Conservation (phyloP, 2,329 filamentous ascomycete species). For the Claviceps spartinae region DNA sequence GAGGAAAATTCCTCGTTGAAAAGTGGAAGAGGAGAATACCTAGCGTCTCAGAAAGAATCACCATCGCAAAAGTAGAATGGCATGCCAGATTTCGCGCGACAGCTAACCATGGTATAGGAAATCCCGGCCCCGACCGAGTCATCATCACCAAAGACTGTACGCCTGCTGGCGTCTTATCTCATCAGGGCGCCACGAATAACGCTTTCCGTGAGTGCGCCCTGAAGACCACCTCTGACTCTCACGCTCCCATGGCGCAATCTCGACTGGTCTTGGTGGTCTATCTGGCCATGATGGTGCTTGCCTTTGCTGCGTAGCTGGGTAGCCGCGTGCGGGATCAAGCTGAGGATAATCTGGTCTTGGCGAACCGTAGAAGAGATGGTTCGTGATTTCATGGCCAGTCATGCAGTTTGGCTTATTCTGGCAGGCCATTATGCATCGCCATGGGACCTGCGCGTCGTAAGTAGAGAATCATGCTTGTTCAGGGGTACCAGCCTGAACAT, state of each 20-base stretch:
- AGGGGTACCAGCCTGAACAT: too few species aligned
- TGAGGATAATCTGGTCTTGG: background rate
- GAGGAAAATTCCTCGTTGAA: too few species aligned
- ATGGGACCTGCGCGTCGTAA: too few species aligned
- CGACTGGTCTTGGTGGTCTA: background rate
- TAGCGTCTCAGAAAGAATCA: background rate
- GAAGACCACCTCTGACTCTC: background rate
- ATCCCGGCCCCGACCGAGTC: constrained; percentile 49
- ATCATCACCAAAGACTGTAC: constrained; percentile 41
- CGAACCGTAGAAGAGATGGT: background rate
- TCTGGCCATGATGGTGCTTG: background rate
- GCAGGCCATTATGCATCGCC: too few species aligned
- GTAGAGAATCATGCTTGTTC: too few species aligned
- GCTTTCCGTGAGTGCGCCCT: constrained; percentile 4
- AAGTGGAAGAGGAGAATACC: background rate
- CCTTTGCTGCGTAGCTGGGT: background rate
- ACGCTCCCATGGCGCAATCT: background rate
- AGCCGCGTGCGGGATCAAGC: background rate
- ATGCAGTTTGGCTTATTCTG: too few species aligned
- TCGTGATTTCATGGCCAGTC: background rate
- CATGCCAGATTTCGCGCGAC: background rate
- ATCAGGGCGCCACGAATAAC: constrained; percentile 17
- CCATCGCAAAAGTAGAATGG: background rate
- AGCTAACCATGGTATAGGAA: constrained; percentile 24
- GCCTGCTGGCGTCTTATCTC: constrained; percentile 49